Conservation (phyloP, 768 basidiomycete species). For the Phaeotremella skinneri region DNA sequence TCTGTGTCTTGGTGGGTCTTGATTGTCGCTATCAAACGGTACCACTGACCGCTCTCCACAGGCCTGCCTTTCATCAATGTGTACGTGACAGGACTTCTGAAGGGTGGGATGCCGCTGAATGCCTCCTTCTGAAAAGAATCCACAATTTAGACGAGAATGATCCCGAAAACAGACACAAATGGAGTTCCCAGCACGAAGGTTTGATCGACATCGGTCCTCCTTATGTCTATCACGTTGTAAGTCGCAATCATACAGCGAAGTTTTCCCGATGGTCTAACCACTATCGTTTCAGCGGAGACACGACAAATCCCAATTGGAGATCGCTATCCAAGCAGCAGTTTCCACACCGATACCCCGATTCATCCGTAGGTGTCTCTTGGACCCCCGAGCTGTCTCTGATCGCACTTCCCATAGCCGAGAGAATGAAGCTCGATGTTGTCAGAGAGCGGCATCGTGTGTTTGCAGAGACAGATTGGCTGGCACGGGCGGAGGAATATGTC, state of each 20-base stretch:
- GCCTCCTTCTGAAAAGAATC: slow-evolving; percentile 43
- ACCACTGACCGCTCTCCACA: background rate
- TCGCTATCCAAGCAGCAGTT: no score
- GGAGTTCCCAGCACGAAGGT: slow-evolving; percentile 34
- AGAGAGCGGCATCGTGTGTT: slow-evolving; percentile 14
- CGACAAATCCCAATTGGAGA: no score
- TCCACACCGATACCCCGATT: no score
- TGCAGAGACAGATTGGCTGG: slow-evolving; percentile 25
- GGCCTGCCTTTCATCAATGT: slow-evolving; percentile 4
- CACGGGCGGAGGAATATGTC: slow-evolving; percentile 11
- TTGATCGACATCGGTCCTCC: slow-evolving; percentile 22
- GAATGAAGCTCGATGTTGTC: slow-evolving; percentile 15
- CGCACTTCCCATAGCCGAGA: slow-evolving; percentile 15
- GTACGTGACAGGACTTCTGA: no score
- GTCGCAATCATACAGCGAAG: no score
- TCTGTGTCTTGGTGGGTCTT: slow-evolving; percentile 14
- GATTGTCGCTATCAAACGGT: background rate
- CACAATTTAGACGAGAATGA: slow-evolving; percentile 21
- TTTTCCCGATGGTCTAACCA: no score
- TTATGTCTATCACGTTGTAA: slow-evolving; percentile 30
- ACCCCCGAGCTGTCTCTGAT: no score
- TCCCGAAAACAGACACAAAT: slow-evolving; percentile 25
- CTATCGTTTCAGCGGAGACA: no score
- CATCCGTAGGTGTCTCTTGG: no score
- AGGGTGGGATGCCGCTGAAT: slow-evolving; percentile 13